Conservation (phyloP, 805 yeast genomes). For the Saturnispora saitoi region DNA sequence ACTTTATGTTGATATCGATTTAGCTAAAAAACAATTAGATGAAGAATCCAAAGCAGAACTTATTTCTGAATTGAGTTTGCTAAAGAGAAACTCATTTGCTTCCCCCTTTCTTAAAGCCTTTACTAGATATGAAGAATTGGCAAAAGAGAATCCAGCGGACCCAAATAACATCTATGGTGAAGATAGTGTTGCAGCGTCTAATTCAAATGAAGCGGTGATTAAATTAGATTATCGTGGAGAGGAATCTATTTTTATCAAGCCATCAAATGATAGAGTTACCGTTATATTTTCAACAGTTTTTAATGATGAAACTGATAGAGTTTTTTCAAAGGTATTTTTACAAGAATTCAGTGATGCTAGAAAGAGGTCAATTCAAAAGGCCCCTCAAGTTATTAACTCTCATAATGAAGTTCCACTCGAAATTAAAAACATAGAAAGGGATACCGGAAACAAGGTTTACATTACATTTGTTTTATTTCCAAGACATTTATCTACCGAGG, state of each 20-base stretch:
- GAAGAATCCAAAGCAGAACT: conserved; percentile 45
- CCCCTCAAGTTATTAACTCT: conserved; percentile 93
- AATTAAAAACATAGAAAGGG: conserved; percentile 38
- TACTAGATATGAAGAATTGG: conserved; percentile 61
- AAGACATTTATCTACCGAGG: conserved; percentile 58
- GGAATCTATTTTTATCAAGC: conserved; percentile 83
- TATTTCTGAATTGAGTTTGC: conserved; percentile 56
- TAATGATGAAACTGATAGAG: conserved; percentile 93
- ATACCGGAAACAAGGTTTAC: conserved; percentile 32
- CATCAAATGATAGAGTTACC: conserved; percentile 93
- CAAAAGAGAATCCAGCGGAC: conserved; percentile 32
- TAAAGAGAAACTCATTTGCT: conserved; percentile 83
- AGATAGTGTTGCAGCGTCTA: conserved; percentile 25
- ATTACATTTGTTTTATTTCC: conserved; percentile 73
- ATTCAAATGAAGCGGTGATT: conserved; percentile 48
- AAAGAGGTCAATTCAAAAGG: conserved; percentile 90
- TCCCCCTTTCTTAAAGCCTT: conserved; percentile 91
- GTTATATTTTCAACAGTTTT: conserved; percentile 91
- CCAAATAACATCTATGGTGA: conserved; percentile 36
- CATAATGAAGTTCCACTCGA: conserved; percentile 92
- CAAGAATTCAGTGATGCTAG: conserved; percentile 96
- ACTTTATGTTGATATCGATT: conserved; percentile 49
- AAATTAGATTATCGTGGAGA: conserved; percentile 83
- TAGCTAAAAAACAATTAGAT: conserved; percentile 14
- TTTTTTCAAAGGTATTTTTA: conserved; percentile 79